Conservation (phyloP, 2,329 filamentous ascomycete genomes). For the Coniochaeta ligniaria region DNA sequence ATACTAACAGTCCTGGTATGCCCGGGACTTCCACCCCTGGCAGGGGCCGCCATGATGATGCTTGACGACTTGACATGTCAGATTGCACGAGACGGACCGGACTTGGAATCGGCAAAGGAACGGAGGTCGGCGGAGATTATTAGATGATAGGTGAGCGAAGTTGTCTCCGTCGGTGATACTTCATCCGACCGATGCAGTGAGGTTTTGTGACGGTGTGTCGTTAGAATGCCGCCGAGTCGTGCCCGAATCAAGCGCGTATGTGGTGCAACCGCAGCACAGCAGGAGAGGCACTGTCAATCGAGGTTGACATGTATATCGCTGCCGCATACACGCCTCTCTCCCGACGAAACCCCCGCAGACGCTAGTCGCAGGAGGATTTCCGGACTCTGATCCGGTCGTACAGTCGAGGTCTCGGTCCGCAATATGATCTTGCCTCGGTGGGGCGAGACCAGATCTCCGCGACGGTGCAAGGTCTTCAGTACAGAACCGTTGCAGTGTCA, state of each 20-base stretch:
- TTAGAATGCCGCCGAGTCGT: neutral
- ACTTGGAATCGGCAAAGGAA: neutral
- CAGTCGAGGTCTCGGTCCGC: neutral
- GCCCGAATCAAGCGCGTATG: neutral
- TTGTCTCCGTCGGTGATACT: neutral
- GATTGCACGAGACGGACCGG: neutral
- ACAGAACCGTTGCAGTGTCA: neutral
- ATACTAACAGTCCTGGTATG: constrained; percentile 57
- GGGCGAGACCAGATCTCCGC: neutral
- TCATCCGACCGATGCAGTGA: neutral
- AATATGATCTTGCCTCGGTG: neutral
- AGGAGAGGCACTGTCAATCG: neutral
- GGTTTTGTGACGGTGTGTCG: neutral
- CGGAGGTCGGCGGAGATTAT: neutral
- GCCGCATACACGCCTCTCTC: neutral
- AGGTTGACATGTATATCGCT: neutral
- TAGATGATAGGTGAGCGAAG: neutral
- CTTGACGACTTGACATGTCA: neutral
- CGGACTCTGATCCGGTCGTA: neutral
- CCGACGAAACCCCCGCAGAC: neutral
- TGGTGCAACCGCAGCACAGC: neutral
- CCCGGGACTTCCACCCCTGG: constrained; percentile 30
- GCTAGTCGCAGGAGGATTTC: neutral
- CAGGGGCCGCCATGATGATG: constrained; percentile 38
- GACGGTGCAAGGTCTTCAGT: neutral